Evolutionary conservation across 140 eudicot species (phyloP).

Genomic region (Stevia rebaudiana): DNA sequence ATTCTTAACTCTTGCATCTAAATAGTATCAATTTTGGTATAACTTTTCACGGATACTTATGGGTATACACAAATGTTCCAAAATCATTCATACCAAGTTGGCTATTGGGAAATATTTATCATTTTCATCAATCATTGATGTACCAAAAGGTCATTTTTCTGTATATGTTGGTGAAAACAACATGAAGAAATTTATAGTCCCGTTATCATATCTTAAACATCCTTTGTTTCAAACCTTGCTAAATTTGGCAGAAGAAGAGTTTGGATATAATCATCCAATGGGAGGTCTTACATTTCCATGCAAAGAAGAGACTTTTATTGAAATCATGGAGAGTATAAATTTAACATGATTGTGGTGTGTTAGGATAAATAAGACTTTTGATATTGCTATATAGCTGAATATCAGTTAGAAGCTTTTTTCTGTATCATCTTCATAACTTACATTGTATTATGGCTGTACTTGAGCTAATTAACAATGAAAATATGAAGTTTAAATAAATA

Average conservation of each 20-base stretch:
- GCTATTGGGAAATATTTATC: not conserved
- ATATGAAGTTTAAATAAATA: not conserved
- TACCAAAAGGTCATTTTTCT: not conserved
- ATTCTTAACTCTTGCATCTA: not conserved
- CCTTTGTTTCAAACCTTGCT: not conserved
- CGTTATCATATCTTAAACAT: constrained; percentile 6
- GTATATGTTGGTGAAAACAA: constrained; percentile 8
- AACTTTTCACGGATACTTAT: not conserved
- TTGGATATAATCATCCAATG: too few species aligned
- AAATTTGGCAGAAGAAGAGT: not conserved
- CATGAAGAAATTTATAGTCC: constrained; percentile 1
- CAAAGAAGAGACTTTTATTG: constrained; percentile 1
- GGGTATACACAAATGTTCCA: not conserved
- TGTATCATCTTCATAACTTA: too few species aligned
- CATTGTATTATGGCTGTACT: too few species aligned
- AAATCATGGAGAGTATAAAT: not conserved
- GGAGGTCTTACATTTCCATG: constrained; percentile 6
- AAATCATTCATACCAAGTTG: not conserved
- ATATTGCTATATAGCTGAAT: too few species aligned
- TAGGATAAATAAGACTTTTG: too few species aligned
- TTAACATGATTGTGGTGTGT: too few species aligned
- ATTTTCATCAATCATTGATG: not conserved
- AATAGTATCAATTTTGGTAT: not conserved
- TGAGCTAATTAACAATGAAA: not conserved
- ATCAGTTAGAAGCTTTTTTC: too few species aligned